Percentiles rank a stretch among this genome's conserved stretches.
phyloP scores from a whole-genome alignment of 164 flowering plant species.

The Aristolochia fimbriata region DNA sequence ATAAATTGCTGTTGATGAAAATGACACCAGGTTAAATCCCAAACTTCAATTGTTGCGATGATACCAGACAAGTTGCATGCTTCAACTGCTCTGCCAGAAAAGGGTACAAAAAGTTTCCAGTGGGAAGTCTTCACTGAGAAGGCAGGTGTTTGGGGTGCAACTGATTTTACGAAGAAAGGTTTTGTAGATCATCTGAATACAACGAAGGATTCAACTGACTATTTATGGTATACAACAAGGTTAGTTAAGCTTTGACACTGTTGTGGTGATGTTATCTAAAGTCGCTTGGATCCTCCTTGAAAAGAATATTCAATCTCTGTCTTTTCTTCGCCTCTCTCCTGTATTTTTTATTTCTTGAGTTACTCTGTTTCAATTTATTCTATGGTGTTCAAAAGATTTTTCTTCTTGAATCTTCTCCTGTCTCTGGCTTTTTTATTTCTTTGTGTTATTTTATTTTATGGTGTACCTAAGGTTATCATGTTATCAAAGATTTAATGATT shows the following conservation, averaged over 20 bases:
- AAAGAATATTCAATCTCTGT: too few relatives aligned
- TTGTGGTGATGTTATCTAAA: too few relatives aligned
- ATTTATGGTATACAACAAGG: constrained; percentile 96
- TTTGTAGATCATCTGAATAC: constrained; percentile 91
- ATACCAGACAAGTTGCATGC: constrained; percentile 46
- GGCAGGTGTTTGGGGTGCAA: constrained; percentile 69
- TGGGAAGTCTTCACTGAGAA: constrained; percentile 82
- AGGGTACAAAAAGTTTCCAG: constrained; percentile 28
- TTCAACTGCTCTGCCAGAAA: constrained; percentile 20
- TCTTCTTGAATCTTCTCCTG: too few relatives aligned
- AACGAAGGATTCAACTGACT: constrained; percentile 89
- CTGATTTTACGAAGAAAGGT: constrained; percentile 56
- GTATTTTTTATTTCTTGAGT: too few relatives aligned
- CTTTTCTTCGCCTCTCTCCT: too few relatives aligned
- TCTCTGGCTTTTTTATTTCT: too few relatives aligned
- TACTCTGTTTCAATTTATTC: too few relatives aligned
- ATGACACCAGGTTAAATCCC: constrained; percentile 55
- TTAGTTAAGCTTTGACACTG: constrained; percentile 15
- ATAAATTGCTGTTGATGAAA: neutral
- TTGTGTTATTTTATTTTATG: too few relatives aligned
- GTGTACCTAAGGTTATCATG: too few relatives aligned
- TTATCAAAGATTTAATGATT: too few relatives aligned
- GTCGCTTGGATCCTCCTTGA: too few relatives aligned
- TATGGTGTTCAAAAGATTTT: too few relatives aligned
- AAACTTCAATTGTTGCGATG: constrained; percentile 66